phyloP scores from a whole-genome alignment of 2,329 filamentous ascomycete species.

The Aspergillus arachidicola region DNA sequence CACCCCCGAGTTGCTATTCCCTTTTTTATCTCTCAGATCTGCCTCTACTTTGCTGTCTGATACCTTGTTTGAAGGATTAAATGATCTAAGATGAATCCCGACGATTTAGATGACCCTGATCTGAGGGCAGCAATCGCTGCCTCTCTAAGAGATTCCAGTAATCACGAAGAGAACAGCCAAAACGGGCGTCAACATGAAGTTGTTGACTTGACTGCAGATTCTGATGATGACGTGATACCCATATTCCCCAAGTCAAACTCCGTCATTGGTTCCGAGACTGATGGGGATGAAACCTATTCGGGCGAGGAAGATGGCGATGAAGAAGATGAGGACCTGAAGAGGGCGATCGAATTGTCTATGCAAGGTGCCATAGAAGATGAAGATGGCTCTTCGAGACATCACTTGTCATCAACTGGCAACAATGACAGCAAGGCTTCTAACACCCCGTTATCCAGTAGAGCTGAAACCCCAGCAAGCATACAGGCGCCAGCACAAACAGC shows the following conservation, averaged over 20 bases:
- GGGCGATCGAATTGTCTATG: constrained; percentile 39
- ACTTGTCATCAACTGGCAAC: background rate
- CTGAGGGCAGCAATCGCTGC: constrained; percentile 22
- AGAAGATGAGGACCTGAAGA: constrained; percentile 39
- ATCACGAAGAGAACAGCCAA: background rate
- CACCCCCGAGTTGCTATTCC: background rate
- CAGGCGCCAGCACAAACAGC: constrained; percentile 2
- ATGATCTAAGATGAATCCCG: constrained; percentile 10
- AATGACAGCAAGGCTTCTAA: background rate
- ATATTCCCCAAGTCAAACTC: constrained; percentile 32
- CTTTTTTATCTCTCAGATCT: background rate
- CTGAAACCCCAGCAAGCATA: background rate
- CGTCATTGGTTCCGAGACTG: constrained; percentile 29
- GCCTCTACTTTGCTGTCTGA: background rate
- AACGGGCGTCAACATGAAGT: constrained; percentile 15
- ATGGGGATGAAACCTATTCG: constrained; percentile 12
- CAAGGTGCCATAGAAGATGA: constrained; percentile 23
- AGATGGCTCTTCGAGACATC: background rate
- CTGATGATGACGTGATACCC: constrained; percentile 29
- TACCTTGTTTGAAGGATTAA: background rate
- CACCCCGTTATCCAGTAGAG: background rate
- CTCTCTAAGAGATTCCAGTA: constrained; percentile 23
- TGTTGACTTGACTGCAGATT: constrained; percentile 39
- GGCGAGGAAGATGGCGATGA: constrained; percentile 16
- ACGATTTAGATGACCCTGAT: constrained; percentile 17